Conservation (phyloP, 768 basidiomycete species). For the Naganishia randhawae region DNA sequence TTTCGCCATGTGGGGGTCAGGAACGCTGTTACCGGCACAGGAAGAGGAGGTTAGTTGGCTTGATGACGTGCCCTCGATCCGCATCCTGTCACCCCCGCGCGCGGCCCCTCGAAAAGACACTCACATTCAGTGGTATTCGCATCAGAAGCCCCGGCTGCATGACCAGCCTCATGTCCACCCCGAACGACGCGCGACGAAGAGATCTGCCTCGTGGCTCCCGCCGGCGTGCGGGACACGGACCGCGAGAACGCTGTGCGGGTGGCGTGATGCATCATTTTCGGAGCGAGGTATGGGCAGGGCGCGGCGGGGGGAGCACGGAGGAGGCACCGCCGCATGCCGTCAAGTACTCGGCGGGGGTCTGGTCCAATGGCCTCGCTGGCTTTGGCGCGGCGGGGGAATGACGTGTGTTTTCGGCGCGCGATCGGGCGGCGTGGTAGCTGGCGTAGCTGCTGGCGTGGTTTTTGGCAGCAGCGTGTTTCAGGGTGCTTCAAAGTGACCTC, state of each 20-base stretch:
- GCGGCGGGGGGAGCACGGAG: background rate
- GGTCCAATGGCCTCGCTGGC: background rate
- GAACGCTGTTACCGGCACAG: constrained; percentile 42
- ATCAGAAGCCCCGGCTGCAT: too few relatives aligned
- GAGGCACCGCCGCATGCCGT: too few relatives aligned
- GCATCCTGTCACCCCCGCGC: background rate
- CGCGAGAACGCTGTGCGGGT: background rate
- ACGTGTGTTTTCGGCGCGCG: background rate
- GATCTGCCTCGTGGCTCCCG: constrained; percentile 12
- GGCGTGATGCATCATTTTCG: background rate
- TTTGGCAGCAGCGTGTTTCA: too few relatives aligned
- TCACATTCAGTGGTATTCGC: constrained; percentile 21
- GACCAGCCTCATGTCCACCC: too few relatives aligned
- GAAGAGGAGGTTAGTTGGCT: background rate
- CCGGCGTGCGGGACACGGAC: background rate
- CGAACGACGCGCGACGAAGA: constrained; percentile 7
- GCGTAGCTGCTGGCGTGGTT: too few relatives aligned
- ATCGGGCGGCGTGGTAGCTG: too few relatives aligned
- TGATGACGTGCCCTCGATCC: background rate
- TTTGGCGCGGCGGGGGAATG: background rate
- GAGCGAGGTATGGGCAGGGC: background rate
- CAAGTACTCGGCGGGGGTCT: background rate
- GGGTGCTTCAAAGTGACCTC: too few relatives aligned
- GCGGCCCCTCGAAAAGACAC: background rate
- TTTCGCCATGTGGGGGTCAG: constrained; percentile 48